Percentiles rank a stretch among this genome's conserved stretches.
phyloP scores from a whole-genome alignment of 2,329 filamentous ascomycete species.

The Atkinsonella hypoxylon region DNA sequence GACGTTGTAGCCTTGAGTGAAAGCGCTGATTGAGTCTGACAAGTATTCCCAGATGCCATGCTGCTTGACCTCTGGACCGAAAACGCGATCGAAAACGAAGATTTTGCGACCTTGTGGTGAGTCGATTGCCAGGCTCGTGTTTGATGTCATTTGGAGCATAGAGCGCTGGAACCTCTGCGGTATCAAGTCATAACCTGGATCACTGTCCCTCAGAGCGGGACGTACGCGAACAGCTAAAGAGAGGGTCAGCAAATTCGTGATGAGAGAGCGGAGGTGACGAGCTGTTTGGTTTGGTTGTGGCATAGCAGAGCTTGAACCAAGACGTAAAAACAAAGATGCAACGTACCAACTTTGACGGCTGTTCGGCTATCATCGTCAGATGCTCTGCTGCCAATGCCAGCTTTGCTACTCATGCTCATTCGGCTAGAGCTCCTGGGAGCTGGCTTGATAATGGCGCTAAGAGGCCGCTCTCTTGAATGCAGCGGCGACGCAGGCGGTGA shows the following conservation, averaged over 20 bases:
- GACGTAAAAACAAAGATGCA: not conserved
- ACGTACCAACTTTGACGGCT: constrained; percentile 88
- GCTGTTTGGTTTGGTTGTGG: not conserved
- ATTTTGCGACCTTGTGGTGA: constrained; percentile 85
- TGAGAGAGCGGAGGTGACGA: not conserved
- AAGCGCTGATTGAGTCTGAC: constrained; percentile 77
- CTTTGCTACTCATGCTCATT: constrained; percentile 73
- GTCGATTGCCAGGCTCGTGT: constrained; percentile 79
- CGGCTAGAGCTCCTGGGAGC: constrained; percentile 67
- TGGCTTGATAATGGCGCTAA: constrained; percentile 70
- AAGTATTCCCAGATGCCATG: constrained; percentile 93
- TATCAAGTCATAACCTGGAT: constrained; percentile 90
- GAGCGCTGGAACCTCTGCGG: constrained; percentile 89
- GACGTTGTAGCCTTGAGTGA: constrained; percentile 95
- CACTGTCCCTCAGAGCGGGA: constrained; percentile 67
- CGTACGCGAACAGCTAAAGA: constrained; percentile 76
- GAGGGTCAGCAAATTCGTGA: not conserved
- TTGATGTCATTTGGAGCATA: constrained; percentile 79
- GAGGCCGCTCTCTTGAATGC: constrained; percentile 50
- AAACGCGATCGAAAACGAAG: constrained; percentile 94
- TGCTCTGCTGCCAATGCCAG: constrained; percentile 62
- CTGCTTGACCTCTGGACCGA: constrained; percentile 70
- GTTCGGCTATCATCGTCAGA: constrained; percentile 87
- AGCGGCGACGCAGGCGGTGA: constrained; percentile 59
- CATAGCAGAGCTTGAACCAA: not conserved